phyloP scores from a whole-genome alignment of 768 basidiomycete genomes.

The Mycena vulgaris region DNA sequence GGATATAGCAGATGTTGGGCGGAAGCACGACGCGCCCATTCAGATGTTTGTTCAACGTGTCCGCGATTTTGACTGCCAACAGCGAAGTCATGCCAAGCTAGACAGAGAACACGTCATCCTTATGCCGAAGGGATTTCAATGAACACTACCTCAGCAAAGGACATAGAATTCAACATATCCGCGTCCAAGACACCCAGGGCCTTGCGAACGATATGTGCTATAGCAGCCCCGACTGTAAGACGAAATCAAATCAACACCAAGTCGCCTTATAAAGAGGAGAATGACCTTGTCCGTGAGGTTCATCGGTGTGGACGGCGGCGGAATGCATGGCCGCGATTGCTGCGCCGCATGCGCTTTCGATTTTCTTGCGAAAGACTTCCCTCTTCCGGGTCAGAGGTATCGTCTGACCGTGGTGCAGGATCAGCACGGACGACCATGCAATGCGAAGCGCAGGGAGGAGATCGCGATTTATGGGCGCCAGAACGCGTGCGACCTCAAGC shows the following conservation, averaged over 20 bases:
- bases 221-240: background rate
- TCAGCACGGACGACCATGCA: slow-evolving; percentile 24
- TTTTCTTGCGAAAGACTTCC: slow-evolving; percentile 32
- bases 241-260: background rate
- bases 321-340: background rate
- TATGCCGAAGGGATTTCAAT: background rate
- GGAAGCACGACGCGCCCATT: slow-evolving; percentile 16
- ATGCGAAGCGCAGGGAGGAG: slow-evolving; percentile 35
- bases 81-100: slow-evolving; percentile 35
- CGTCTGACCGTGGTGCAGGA: slow-evolving; percentile 12
- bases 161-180: slow-evolving; percentile 20
- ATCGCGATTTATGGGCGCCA: slow-evolving; percentile 32
- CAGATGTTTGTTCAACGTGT: slow-evolving; percentile 20
- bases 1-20: slow-evolving; percentile 31
- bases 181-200: slow-evolving; percentile 14
- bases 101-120: background rate
- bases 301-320: background rate
- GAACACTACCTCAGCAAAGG: slow-evolving; percentile 27
- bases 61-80: slow-evolving; percentile 15
- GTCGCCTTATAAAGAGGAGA: too few relatives aligned
- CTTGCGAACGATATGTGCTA: slow-evolving; percentile 11
- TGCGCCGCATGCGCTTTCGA: slow-evolving; percentile 28
- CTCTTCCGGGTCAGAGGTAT: slow-evolving; percentile 38
- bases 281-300: slow-evolving; percentile 12
- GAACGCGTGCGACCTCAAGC: slow-evolving; percentile 6